Evolutionary conservation across 768 basidiomycete genomes (phyloP).

Genomic region (Boletus sp.): DNA sequence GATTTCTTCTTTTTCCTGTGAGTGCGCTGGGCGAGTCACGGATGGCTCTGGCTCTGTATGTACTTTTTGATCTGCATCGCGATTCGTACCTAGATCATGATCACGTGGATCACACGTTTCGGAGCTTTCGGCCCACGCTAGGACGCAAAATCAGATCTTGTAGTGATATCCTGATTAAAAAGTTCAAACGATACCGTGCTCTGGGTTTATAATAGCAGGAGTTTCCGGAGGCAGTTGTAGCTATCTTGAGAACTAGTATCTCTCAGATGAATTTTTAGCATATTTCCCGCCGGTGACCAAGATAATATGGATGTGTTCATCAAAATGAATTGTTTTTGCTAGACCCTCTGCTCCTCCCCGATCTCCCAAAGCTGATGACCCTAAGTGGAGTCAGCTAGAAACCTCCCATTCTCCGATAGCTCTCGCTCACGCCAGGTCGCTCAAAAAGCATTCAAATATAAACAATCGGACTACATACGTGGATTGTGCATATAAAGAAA

Average conservation of each 20-base stretch:
- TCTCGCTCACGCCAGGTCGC: too few species aligned
- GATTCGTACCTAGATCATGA: background rate
- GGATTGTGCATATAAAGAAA: background rate
- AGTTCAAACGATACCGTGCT: background rate
- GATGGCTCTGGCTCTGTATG: background rate
- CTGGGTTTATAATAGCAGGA: background rate
- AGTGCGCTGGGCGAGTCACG: background rate
- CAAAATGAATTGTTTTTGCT: background rate
- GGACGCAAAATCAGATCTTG: too few species aligned
- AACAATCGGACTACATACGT: background rate
- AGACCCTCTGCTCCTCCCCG: background rate
- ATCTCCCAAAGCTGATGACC: too few species aligned
- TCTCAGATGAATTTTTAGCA: too few species aligned
- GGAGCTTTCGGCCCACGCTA: background rate
- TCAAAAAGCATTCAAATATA: background rate
- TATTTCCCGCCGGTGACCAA: too few species aligned
- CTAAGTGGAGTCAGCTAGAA: too few species aligned
- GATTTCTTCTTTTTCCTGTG: background rate
- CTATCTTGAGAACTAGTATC: too few species aligned
- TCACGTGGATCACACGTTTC: constrained; percentile 12
- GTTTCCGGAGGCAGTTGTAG: too few species aligned
- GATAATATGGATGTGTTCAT: background rate
- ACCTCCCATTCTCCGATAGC: too few species aligned
- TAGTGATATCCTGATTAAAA: too few species aligned
- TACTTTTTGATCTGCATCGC: too few species aligned